These are phyloP conservation scores for Protea cynaroides DNA, from an alignment of 164 flowering plant genomes.

Conservation along the genomic window DNA sequence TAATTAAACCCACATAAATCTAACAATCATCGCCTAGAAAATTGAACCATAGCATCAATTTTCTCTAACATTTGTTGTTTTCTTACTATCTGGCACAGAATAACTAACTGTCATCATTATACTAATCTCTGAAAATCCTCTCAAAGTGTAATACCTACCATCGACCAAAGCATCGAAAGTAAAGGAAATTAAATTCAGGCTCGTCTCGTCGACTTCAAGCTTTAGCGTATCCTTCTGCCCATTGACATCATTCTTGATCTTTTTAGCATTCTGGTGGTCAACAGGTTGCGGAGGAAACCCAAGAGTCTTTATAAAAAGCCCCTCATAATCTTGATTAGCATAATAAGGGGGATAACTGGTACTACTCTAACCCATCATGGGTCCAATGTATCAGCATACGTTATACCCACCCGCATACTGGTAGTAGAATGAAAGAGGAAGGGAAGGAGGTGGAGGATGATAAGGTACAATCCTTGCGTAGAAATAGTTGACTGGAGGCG, in stretches of 20 bases:
- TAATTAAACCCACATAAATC: too few relatives aligned
- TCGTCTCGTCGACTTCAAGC: slow-evolving; percentile 56
- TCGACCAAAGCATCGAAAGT: slow-evolving; percentile 76
- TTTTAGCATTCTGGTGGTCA: slow-evolving; percentile 67
- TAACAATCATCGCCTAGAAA: too few relatives aligned
- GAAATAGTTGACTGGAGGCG: slow-evolving; percentile 14
- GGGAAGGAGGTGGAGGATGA: slow-evolving; percentile 13
- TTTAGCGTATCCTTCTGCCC: slow-evolving; percentile 67
- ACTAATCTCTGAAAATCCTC: too few relatives aligned
- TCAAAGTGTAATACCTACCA: slow-evolving; percentile 59
- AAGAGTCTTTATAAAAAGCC: slow-evolving; percentile 26
- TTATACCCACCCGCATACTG: slow-evolving; percentile 11
- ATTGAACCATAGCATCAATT: too few relatives aligned
- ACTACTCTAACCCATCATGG: too few relatives aligned
- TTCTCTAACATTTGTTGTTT: too few relatives aligned
- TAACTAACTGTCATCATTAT: too few relatives aligned
- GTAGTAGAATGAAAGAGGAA: slow-evolving; percentile 10
- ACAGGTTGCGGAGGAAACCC: slow-evolving; percentile 26
- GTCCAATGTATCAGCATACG: too few relatives aligned
- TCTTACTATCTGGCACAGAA: too few relatives aligned
- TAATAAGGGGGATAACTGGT: slow-evolving; percentile 23
- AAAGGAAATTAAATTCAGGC: slow-evolving; percentile 80
- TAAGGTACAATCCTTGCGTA: slow-evolving; percentile 23
- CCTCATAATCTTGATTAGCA: slow-evolving; percentile 29
- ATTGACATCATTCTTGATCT: slow-evolving; percentile 77